These are phyloP conservation scores for slime mould (Dictyostelium discoideum) DNA, from an alignment of 78 protist species.

Conservation along the genomic window dicty_2.7 NC_007088.5:4495501-4496000, in stretches of 20 bases:
- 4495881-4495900: slow-evolving; percentile 86
- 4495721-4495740: slow-evolving; percentile 92
- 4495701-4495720: slow-evolving; percentile 86
- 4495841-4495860: slow-evolving; percentile 90
- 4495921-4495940: slow-evolving; percentile 56
- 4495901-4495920: slow-evolving; percentile 94
- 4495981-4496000: slow-evolving; percentile 42
- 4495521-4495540: background rate
- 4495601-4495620: background rate
- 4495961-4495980: slow-evolving; percentile 53
- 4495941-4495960: slow-evolving; percentile 51
- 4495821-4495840: slow-evolving; percentile 81
- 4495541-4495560: slow-evolving; percentile 50
- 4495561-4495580: slow-evolving; percentile 63
- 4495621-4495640: slow-evolving; percentile 81
- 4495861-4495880: slow-evolving; percentile 91
- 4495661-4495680: slow-evolving; percentile 92
- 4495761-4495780: slow-evolving; percentile 87
- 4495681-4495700: slow-evolving; percentile 62
- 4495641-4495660: slow-evolving; percentile 85
- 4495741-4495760: slow-evolving; percentile 90
- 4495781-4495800: slow-evolving; percentile 93
- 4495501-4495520: slow-evolving; percentile 22
- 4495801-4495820: slow-evolving; percentile 78
- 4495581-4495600: slow-evolving; percentile 89